Percentiles rank a stretch among this genome's conserved stretches.
phyloP scores from a whole-genome alignment of 2,329 filamentous ascomycete genomes.

The Paecilomyces dactylethromorphus region DNA sequence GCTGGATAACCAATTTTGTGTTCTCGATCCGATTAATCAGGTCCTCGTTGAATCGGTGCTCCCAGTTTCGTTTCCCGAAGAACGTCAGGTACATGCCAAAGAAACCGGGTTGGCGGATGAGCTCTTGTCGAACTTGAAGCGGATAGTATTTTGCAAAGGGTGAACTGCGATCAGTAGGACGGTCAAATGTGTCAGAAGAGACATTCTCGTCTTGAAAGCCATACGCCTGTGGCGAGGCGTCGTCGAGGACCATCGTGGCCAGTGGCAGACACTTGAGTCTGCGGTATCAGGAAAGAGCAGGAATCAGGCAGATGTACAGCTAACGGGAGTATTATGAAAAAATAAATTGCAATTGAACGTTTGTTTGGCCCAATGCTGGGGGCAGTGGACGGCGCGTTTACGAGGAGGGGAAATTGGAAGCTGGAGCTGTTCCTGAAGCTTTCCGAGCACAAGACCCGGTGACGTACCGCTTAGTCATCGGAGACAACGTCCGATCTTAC shows the following conservation, averaged over 20 bases:
- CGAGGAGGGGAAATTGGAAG: background rate
- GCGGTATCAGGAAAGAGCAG: too few species aligned
- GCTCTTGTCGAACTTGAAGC: constrained; percentile 17
- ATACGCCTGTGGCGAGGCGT: constrained; percentile 14
- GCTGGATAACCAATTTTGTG: constrained; percentile 14
- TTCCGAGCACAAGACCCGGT: background rate
- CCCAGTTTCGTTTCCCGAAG: constrained; percentile 14
- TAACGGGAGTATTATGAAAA: background rate
- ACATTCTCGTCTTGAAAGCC: background rate
- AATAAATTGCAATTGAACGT: background rate
- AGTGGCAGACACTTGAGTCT: background rate
- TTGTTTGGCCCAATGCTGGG: background rate
- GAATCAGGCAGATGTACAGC: too few species aligned
- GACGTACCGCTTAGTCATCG: constrained; percentile 2
- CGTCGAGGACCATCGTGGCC: constrained; percentile 18
- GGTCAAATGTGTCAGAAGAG: background rate
- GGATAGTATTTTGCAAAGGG: constrained; percentile 9
- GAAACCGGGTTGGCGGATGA: constrained; percentile 16
- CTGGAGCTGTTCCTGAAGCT: background rate
- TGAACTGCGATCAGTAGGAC: constrained; percentile 1
- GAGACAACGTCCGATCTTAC: background rate
- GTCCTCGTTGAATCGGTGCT: constrained; percentile 3
- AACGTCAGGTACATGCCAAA: constrained; percentile 23
- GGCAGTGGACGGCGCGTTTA: background rate
- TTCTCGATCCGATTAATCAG: constrained; percentile 14